phyloP scores from a whole-genome alignment of 495 filamentous ascomycete species.

The Neurospora hispaniola region DNA sequence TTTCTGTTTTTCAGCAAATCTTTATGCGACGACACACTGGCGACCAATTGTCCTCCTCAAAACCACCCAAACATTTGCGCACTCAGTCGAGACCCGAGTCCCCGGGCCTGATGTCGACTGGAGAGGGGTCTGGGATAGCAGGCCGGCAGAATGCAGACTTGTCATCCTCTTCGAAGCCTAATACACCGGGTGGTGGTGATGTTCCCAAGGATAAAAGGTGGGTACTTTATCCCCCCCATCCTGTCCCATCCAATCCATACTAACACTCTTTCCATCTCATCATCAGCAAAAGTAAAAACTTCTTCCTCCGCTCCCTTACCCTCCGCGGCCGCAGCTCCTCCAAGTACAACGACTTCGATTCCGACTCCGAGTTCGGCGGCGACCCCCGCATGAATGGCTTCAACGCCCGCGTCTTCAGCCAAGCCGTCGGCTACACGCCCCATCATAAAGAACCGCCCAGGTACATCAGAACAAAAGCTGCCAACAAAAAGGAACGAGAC shows the following conservation, averaged over 20 bases:
- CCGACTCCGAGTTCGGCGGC: slow-evolving; percentile 56
- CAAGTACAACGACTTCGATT: slow-evolving; percentile 43
- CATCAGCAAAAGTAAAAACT: slow-evolving; percentile 61
- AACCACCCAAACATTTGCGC: slow-evolving; percentile 51
- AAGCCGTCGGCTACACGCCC: slow-evolving; percentile 60
- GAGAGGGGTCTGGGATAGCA: slow-evolving; percentile 5
- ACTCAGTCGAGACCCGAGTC: slow-evolving; percentile 42
- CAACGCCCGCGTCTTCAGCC: slow-evolving; percentile 63
- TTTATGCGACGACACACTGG: slow-evolving; percentile 73
- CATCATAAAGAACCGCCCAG: slow-evolving; percentile 80
- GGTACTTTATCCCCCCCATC: slow-evolving; percentile 32
- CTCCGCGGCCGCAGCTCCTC: slow-evolving; percentile 50
- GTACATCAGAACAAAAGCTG: slow-evolving; percentile 76
- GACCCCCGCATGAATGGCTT: slow-evolving; percentile 65
- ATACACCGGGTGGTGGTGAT: slow-evolving; percentile 26
- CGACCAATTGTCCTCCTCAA: slow-evolving; percentile 31
- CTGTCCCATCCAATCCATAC: no score
- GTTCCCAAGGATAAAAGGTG: slow-evolving; percentile 49
- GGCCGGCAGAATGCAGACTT: slow-evolving; percentile 27
- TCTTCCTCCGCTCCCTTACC: slow-evolving; percentile 71
- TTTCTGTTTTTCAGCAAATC: slow-evolving; percentile 44
- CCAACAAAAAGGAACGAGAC: slow-evolving; percentile 71
- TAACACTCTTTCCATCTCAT: no score
- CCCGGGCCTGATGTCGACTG: slow-evolving; percentile 26
- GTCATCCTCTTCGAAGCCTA: slow-evolving; percentile 15